Evolutionary conservation across 2,329 filamentous ascomycete species (phyloP), one percentile per base, ranked within the genome.

Genomic region (Cadophora sp.): DNA sequence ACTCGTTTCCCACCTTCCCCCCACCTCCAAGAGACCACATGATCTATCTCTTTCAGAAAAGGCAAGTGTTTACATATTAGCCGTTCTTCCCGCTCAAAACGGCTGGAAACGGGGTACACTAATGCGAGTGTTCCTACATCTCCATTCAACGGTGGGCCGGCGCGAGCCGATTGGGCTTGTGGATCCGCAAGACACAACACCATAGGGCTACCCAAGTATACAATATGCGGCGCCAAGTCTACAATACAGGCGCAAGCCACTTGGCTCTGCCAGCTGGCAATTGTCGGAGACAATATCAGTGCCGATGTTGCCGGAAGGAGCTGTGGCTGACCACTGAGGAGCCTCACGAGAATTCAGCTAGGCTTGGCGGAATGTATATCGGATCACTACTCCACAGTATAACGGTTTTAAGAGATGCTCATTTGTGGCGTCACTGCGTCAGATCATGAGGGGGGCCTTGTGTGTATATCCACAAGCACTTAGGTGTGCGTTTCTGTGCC

Each of bases 261-360:
- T 58, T 58, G 55, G 55, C 55, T 27, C 16, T 41, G 55, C 6
- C 55, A 58, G 20, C 55, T 58, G 55, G 13, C 55, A 43, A 58
- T 58, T 58, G 55, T 36, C 55, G 33, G 33, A 41, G 55, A 43
- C 55, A 58, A 58, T 16, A 13, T 43, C 55, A 58, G 55, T 58
- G 55, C 55, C 55, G 55, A 16, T 58, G 55, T 41, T 58, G 36
- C 55, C 55, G 55, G 36, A 58, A 58, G 9, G 9, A 18, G 33
- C 20, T 58, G 33, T 58, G 55, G 33, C 55, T 58, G 55, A 41
- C 55, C 55, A 58, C 13, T 58, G 24, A 41, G 13, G 20, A 41
- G n/a, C 36, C 36, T 43, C 36, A 11, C 36, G 36, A 11, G 22
- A 58, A 41, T 58, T 41, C 55, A 18, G 14, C 33, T 39, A 43